Evolutionary conservation across 495 filamentous ascomycete genomes (phyloP), one percentile per base, ranked within the genome.

Genomic region (Aspergillus biplanus): DNA sequence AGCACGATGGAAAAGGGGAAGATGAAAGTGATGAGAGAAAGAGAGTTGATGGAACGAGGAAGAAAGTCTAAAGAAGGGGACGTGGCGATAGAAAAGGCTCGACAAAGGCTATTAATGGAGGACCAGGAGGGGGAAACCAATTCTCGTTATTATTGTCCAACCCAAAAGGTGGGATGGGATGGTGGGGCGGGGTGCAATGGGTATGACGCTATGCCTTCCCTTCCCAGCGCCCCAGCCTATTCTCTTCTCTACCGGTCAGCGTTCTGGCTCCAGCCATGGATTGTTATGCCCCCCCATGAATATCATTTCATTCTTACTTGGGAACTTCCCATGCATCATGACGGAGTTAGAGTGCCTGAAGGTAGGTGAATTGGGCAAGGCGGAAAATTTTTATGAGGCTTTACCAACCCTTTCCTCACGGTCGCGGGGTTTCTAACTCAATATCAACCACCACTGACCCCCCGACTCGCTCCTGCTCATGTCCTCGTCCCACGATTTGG

Each of bases 21-120:
- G 54, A 65, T 27, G 42, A 44, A n/a, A 47, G 56, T 63, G 35
- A 50, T 61, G 47, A 66, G 58, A 47, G 55, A 63, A 53, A 33
- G 52, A 55, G 42, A 27, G 21, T 2, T 46, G 16, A 59, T 54
- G 53, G 67, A 56, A 65, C 64, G 56, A 64, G 66, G 67, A 69
- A 60, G 63, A 75, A 27, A 27, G 21, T 27, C 21, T 27, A 27
- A 27, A 27, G 48, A 59, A 59, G 31, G 44, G 56, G 53, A 72
- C 65, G 77, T 77, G 71, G 75, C 71, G 68, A 68, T 33, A 58
- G 48, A 35, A 61, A 67, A 58, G 34, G 47, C 16, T 27, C 21
- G 18, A 18, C 15, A 52, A 55, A 59, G 61, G 35, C 33, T 32
- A n/a, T 31, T 32, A 58, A 46, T 35, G 21, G 31, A 33, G n/a